These are phyloP conservation scores for Hypoxylon sp. DNA, from an alignment of 2,329 filamentous ascomycete genomes.

Conservation along the genomic window DNA sequence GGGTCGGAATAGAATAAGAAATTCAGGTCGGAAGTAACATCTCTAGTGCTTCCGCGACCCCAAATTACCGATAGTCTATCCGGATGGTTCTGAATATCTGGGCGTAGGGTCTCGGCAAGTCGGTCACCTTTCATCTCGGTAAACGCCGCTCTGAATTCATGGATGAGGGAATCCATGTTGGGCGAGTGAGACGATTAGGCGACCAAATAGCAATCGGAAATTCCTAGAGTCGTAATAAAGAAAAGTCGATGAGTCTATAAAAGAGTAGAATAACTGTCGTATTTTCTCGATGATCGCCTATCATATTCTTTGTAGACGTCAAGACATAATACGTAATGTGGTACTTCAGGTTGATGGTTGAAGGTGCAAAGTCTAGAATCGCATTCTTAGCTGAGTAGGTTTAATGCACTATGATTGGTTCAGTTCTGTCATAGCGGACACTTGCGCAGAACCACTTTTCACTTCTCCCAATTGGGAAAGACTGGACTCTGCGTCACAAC, in stretches of 20 bases:
- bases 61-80: conserved; percentile 75
- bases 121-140: conserved; percentile 71
- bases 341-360: conserved; percentile 7
- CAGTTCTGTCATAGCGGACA: background rate
- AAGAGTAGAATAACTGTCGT: too few relatives aligned
- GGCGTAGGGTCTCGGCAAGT: conserved; percentile 78
- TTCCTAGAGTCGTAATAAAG: background rate
- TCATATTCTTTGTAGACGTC: too few relatives aligned
- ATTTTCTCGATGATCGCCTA: too few relatives aligned
- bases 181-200: background rate
- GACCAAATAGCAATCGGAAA: background rate
- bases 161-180: conserved; percentile 74
- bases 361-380: conserved; percentile 5
- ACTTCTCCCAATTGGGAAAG: conserved; percentile 1
- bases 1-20: conserved; percentile 73
- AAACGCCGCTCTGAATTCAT: conserved; percentile 76
- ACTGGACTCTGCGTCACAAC: background rate
- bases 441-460: background rate
- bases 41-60: conserved; percentile 72
- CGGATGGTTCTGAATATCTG: conserved; percentile 70
- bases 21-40: conserved; percentile 74
- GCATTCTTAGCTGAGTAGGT: conserved; percentile 32
- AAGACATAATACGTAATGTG: too few relatives aligned
- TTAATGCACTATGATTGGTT: conserved; percentile 33
- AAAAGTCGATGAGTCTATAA: background rate